phyloP scores from a whole-genome alignment of 2,329 filamentous ascomycete species.

The Venturia carpophila region DNA sequence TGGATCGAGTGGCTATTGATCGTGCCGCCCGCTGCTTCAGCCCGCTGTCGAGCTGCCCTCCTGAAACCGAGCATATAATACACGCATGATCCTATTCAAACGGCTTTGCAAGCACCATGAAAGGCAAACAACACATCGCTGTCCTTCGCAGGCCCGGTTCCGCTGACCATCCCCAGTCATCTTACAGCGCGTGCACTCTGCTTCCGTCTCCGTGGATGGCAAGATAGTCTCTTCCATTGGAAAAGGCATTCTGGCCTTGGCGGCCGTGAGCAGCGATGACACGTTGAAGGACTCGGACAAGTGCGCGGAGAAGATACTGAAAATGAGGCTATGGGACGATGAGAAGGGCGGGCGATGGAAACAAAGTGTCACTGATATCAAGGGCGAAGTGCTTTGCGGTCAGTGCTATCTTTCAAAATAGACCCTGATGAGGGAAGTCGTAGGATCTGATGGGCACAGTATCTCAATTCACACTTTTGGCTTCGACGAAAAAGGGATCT shows the following conservation, averaged over 20 bases:
- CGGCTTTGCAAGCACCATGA: background rate
- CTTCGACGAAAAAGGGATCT: conserved; percentile 87
- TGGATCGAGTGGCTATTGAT: background rate
- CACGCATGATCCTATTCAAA: background rate
- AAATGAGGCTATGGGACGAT: conserved; percentile 87
- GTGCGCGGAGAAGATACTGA: conserved; percentile 77
- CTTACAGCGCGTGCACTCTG: conserved; percentile 86
- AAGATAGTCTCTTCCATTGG: conserved; percentile 85
- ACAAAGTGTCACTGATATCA: conserved; percentile 75
- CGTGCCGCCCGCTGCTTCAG: background rate
- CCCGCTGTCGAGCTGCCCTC: background rate
- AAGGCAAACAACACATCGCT: conserved; percentile 3
- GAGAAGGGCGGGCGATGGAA: conserved; percentile 77
- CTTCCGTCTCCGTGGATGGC: conserved; percentile 90
- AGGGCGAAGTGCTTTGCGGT: conserved; percentile 93
- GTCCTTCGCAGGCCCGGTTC: background rate
- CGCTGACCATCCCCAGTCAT: conserved; percentile 53
- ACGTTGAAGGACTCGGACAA: conserved; percentile 80
- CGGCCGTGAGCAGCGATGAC: conserved; percentile 83
- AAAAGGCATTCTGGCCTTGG: conserved; percentile 82
- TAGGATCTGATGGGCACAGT: conserved; percentile 45
- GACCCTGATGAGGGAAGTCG: background rate
- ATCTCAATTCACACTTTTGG: conserved; percentile 92
- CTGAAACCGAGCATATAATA: background rate
- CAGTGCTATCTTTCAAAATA: conserved; percentile 28